phyloP scores from a whole-genome alignment of 2,329 filamentous ascomycete species.

The Aspergillus fumigatus region DNA sequence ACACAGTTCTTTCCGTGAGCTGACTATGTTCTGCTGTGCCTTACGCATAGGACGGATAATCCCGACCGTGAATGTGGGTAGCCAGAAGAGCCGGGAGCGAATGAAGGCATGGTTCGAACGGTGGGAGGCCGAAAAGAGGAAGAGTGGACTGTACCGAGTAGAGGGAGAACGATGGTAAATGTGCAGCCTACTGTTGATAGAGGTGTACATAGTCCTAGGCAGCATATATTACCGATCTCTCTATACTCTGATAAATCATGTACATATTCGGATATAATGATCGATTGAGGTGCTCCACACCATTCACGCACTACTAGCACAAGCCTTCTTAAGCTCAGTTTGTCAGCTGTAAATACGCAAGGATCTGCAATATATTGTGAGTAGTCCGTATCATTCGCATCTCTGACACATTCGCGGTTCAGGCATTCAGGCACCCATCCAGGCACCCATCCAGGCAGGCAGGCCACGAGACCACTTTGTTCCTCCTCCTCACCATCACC shows the following conservation, averaged over 20 bases:
- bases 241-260: not conserved
- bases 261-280: not conserved
- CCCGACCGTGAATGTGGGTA: slow-evolving; percentile 85
- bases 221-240: not conserved
- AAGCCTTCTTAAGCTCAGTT: not conserved
- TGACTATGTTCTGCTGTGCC: slow-evolving; percentile 88
- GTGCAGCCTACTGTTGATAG: not conserved
- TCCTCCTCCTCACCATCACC: not conserved
- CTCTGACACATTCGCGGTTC: not conserved
- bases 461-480: not conserved
- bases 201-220: too few relatives aligned
- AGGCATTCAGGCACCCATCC: not conserved
- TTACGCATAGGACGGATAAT: slow-evolving; percentile 84
- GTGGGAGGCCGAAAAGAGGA: slow-evolving; percentile 60
- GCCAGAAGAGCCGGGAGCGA: slow-evolving; percentile 56
- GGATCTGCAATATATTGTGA: not conserved
- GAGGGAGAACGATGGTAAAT: slow-evolving; percentile 30
- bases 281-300: not conserved
- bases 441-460: too few relatives aligned
- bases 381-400: not conserved
- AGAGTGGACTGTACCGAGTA: slow-evolving; percentile 55
- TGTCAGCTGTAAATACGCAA: not conserved
- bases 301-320: not conserved
- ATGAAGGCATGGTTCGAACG: slow-evolving; percentile 65
- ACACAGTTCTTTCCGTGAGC: slow-evolving; percentile 88